phyloP scores from a whole-genome alignment of 768 basidiomycete species.

The Xerocomus brunneocitrinus region DNA sequence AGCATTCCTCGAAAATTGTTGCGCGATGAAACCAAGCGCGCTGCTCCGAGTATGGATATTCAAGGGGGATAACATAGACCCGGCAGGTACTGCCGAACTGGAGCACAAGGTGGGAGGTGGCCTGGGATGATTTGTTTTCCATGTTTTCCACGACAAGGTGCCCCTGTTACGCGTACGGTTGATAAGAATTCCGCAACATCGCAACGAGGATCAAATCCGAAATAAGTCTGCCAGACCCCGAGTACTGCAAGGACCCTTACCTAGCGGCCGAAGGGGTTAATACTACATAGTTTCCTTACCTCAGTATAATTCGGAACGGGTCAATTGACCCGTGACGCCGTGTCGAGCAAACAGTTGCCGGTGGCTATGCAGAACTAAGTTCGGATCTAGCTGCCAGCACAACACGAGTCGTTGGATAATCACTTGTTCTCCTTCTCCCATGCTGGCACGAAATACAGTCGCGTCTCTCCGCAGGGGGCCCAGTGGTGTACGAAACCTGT shows the following conservation, averaged over 20 bases:
- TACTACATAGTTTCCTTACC: background rate
- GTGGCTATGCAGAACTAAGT: constrained; percentile 19
- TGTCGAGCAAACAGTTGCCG: background rate
- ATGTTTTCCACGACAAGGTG: constrained; percentile 26
- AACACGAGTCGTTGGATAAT: background rate
- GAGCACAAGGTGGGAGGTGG: constrained; percentile 8
- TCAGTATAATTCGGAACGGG: background rate
- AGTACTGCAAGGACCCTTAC: constrained; percentile 6
- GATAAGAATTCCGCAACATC: constrained; percentile 18
- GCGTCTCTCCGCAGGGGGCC: constrained; percentile 5
- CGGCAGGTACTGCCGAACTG: constrained; percentile 6
- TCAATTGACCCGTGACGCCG: background rate
- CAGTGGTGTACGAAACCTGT: constrained; percentile 42
- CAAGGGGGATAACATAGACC: constrained; percentile 12
- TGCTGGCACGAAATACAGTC: constrained; percentile 23
- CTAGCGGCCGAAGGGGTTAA: constrained; percentile 5
- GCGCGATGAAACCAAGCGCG: background rate
- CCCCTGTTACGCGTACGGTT: constrained; percentile 19
- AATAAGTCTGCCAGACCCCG: constrained; percentile 16
- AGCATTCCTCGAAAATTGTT: background rate
- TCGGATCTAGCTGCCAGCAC: background rate
- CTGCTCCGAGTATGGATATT: constrained; percentile 11
- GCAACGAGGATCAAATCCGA: constrained; percentile 24
- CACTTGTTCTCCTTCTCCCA: background rate
- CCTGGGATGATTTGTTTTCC: constrained; percentile 13